Evolutionary conservation across 2,329 filamentous ascomycete species (phyloP).

Genomic region (Diplodia sapinea): DNA sequence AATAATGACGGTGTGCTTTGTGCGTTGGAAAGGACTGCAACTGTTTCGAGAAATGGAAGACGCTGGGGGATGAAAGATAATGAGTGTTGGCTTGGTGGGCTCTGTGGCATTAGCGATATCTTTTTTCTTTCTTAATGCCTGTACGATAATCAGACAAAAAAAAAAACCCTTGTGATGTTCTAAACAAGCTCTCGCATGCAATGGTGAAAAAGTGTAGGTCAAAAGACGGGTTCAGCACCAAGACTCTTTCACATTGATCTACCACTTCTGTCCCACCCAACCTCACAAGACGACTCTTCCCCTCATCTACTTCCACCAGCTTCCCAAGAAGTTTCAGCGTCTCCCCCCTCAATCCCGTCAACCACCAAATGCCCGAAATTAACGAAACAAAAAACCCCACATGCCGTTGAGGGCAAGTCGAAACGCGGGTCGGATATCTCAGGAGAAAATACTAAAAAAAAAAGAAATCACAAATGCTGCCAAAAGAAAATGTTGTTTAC

Average conservation of each 20-base stretch:
- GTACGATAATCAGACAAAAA: background rate
- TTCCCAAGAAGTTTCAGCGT: background rate
- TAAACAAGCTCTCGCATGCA: background rate
- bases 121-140: background rate
- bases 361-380: background rate
- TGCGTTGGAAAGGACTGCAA: background rate
- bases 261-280: background rate
- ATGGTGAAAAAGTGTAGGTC: background rate
- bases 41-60: background rate
- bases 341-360: background rate
- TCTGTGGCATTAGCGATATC: background rate
- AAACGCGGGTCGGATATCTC: conserved; percentile 26
- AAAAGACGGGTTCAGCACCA: background rate
- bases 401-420: conserved; percentile 23
- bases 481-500: background rate
- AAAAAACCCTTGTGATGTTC: background rate
- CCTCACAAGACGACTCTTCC: background rate
- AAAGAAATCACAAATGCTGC: background rate
- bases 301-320: background rate
- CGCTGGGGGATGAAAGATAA: background rate
- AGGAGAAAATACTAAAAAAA: conserved; percentile 6
- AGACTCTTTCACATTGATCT: background rate
- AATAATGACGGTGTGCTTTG: background rate
- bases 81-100: background rate
- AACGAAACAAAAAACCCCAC: conserved; percentile 2